Evolutionary conservation across 106 monocot species (phyloP).

Genomic region (Acorus calamus): DNA sequence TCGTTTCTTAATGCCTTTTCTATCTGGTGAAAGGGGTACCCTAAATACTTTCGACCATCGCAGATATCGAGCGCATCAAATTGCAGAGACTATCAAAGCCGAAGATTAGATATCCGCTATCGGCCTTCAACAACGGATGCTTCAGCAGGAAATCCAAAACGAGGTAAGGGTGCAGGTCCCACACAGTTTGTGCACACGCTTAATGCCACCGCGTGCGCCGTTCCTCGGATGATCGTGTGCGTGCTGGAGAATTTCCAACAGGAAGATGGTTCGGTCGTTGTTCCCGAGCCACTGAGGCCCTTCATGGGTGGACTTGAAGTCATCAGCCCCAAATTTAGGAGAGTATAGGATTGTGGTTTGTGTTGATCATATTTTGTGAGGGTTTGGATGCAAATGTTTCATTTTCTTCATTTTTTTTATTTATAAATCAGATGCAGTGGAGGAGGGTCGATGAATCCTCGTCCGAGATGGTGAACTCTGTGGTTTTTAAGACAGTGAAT

Average conservation of each 20-base stretch:
- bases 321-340: conserved; percentile 37
- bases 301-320: conserved; percentile 66
- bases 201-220: conserved; percentile 95
- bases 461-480: no score
- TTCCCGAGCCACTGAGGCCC: conserved; percentile 69
- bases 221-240: conserved; percentile 87
- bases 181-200: conserved; percentile 86
- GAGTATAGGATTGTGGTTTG: not conserved
- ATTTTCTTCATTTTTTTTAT: no score
- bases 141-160: conserved; percentile 23
- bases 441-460: no score
- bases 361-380: not conserved
- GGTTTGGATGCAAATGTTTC: not conserved
- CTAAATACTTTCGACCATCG: not conserved
- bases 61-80: conserved; percentile 98
- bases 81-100: conserved; percentile 95
- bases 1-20: no score
- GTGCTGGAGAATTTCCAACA: conserved; percentile 93
- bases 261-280: conserved; percentile 69
- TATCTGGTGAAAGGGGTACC: no score
- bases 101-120: conserved; percentile 79
- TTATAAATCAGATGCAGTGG: no score
- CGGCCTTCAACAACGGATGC: conserved; percentile 40
- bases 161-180: conserved; percentile 43
- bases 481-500: no score